A percentile compares a stretch with the other conserved stretches of the same genome.
Evolutionary conservation across 495 filamentous ascomycete species (phyloP).

Genomic region (Parmelia sp.): DNA sequence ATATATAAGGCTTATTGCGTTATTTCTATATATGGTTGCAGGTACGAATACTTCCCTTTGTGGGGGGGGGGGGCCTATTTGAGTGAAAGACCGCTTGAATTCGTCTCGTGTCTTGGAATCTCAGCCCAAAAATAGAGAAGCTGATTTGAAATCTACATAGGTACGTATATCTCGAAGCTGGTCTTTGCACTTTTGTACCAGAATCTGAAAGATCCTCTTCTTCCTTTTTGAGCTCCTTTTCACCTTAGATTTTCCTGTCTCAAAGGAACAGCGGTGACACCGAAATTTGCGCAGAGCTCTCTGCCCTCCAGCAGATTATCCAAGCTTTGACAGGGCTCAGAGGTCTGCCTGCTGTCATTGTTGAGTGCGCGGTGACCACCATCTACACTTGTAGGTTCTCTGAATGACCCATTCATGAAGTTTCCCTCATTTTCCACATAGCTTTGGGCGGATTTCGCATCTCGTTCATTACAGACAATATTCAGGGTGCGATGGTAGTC

Average conservation of each 20-base stretch:
- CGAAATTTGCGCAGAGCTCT: slow-evolving; percentile 50
- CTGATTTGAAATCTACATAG: too few relatives aligned
- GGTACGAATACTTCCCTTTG: too few relatives aligned
- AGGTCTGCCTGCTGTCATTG: slow-evolving; percentile 65
- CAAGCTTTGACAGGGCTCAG: slow-evolving; percentile 63
- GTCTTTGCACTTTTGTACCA: too few relatives aligned
- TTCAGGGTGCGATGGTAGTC: slow-evolving; percentile 69
- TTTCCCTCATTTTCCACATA: slow-evolving; percentile 25
- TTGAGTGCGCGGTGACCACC: slow-evolving; percentile 64
- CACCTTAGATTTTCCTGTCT: too few relatives aligned
- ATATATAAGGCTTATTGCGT: slow-evolving; percentile 50
- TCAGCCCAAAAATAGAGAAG: too few relatives aligned
- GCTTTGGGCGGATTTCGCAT: slow-evolving; percentile 70
- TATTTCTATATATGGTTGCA: slow-evolving; percentile 74
- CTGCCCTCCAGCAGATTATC: slow-evolving; percentile 66
- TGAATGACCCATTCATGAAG: not conserved
- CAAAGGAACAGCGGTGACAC: too few relatives aligned
- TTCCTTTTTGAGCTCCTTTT: too few relatives aligned
- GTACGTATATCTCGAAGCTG: too few relatives aligned
- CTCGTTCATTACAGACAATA: slow-evolving; percentile 71
- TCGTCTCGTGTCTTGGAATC: too few relatives aligned
- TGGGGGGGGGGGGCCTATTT: too few relatives aligned
- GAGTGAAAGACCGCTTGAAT: too few relatives aligned
- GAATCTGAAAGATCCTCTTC: too few relatives aligned
- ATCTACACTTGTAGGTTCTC: slow-evolving; percentile 63